Percentiles rank a stretch among this genome's conserved stretches.
Evolutionary conservation across 495 filamentous ascomycete genomes (phyloP).

Genomic region (Astrocystis sublimbata): DNA sequence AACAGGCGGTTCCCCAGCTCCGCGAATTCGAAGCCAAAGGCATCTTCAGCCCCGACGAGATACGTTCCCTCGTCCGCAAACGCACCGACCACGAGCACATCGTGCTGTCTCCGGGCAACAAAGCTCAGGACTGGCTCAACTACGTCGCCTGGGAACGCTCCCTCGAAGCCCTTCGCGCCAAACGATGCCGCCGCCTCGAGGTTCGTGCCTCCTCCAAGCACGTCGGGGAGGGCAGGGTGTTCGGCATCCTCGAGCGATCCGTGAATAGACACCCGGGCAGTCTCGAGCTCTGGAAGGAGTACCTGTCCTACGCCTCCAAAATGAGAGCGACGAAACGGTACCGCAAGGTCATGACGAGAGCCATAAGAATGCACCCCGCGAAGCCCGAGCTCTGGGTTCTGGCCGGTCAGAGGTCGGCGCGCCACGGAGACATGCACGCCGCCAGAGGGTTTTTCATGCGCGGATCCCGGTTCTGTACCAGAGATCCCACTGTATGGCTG

Average conservation of each 20-base stretch:
- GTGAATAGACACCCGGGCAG: slow-evolving; percentile 84
- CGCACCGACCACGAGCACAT: slow-evolving; percentile 92
- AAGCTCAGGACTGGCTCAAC: slow-evolving; percentile 73
- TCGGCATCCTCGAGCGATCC: slow-evolving; percentile 84
- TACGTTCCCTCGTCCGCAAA: slow-evolving; percentile 80
- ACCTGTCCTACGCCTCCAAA: slow-evolving; percentile 76
- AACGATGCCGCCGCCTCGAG: slow-evolving; percentile 76
- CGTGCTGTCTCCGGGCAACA: slow-evolving; percentile 75
- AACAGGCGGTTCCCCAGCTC: slow-evolving; percentile 86
- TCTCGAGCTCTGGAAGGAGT: slow-evolving; percentile 85
- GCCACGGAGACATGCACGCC: slow-evolving; percentile 78
- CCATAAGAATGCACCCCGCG: slow-evolving; percentile 80
- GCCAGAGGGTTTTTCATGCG: slow-evolving; percentile 82
- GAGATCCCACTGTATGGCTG: slow-evolving; percentile 71
- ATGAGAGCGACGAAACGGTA: slow-evolving; percentile 81
- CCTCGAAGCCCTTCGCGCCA: slow-evolving; percentile 76
- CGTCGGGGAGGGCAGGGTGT: slow-evolving; percentile 76
- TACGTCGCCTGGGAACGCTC: slow-evolving; percentile 93
- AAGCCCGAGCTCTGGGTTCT: slow-evolving; percentile 85
- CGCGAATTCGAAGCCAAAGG: slow-evolving; percentile 85
- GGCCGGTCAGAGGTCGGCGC: slow-evolving; percentile 75
- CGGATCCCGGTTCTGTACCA: slow-evolving; percentile 83
- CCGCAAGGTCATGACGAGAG: slow-evolving; percentile 70
- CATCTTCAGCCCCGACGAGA: slow-evolving; percentile 89
- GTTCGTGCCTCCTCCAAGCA: slow-evolving; percentile 62